Conservation (phyloP, 2,329 filamentous ascomycete genomes). For the Paraphaeosphaeria minitans region DNA sequence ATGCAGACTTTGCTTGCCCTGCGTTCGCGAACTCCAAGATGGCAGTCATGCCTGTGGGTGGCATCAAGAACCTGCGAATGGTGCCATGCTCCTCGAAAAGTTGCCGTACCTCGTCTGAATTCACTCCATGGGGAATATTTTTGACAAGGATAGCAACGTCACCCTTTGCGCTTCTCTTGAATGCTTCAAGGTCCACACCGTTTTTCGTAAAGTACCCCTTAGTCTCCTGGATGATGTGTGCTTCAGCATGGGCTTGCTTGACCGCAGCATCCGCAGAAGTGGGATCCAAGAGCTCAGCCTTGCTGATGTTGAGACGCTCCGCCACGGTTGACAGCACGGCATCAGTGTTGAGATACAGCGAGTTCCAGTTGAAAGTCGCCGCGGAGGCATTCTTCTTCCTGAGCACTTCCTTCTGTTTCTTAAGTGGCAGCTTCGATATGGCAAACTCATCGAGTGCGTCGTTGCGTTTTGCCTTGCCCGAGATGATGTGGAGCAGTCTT, state of each 20-base stretch:
- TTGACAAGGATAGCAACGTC: conserved; percentile 90
- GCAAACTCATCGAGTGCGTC: conserved; percentile 84
- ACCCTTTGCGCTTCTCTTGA: conserved; percentile 82
- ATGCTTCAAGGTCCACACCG: conserved; percentile 89
- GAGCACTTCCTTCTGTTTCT: conserved; percentile 90
- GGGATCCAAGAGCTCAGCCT: conserved; percentile 91
- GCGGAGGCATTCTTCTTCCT: conserved; percentile 80
- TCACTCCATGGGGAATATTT: conserved; percentile 88
- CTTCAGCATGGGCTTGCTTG: conserved; percentile 96
- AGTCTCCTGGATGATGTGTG: conserved; percentile 92
- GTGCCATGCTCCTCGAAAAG: conserved; percentile 87
- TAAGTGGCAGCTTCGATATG: conserved; percentile 87
- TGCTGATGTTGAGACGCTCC: conserved; percentile 83
- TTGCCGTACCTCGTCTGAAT: conserved; percentile 75
- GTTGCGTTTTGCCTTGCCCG: conserved; percentile 80
- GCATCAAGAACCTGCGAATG: conserved; percentile 84
- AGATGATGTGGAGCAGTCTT: conserved; percentile 86
- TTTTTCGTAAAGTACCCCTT: conserved; percentile 88
- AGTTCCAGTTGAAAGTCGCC: conserved; percentile 94
- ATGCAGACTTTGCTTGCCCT: conserved; percentile 80
- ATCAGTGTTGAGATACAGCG: conserved; percentile 97
- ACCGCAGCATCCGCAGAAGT: conserved; percentile 92
- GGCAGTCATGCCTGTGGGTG: conserved; percentile 88
- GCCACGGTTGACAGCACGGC: conserved; percentile 91
- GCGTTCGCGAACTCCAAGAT: conserved; percentile 86